Percentiles rank a stretch among this genome's conserved stretches.
phyloP scores from a whole-genome alignment of 495 filamentous ascomycete species.

The Massariosphaeria phaeospora region DNA sequence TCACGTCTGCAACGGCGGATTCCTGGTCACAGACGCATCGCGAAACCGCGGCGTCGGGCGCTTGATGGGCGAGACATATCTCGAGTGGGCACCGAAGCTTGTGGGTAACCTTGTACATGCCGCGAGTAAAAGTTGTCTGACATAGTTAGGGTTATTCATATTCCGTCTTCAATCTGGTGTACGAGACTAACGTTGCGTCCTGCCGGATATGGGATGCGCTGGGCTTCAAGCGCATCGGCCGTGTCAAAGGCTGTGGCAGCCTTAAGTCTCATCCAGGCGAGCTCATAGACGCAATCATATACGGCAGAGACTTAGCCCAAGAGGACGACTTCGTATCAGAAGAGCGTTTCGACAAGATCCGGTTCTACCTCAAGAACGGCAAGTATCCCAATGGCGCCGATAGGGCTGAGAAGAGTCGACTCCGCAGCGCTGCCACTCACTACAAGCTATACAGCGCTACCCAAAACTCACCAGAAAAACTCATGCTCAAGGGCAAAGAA shows the following conservation, averaged over 20 bases:
- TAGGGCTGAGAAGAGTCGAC: constrained; percentile 89
- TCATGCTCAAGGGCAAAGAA: constrained; percentile 98
- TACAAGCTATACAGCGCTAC: constrained; percentile 67
- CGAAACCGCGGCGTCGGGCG: constrained; percentile 87
- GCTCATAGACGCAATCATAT: constrained; percentile 92
- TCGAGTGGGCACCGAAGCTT: constrained; percentile 90
- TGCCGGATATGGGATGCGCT: constrained; percentile 94
- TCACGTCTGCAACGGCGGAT: constrained; percentile 94
- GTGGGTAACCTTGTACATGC: constrained; percentile 43
- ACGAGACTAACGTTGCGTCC: constrained; percentile 94
- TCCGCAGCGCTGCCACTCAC: constrained; percentile 89
- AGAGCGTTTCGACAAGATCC: constrained; percentile 97
- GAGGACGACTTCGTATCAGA: constrained; percentile 88
- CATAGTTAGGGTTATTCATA: constrained; percentile 74
- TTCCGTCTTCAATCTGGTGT: constrained; percentile 96
- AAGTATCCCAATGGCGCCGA: constrained; percentile 93
- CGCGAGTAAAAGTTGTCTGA: constrained; percentile 8
- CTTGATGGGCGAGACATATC: constrained; percentile 87
- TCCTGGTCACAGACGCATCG: constrained; percentile 84
- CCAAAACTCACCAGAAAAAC: constrained; percentile 59
- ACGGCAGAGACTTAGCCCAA: constrained; percentile 77
- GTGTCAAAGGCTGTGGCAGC: constrained; percentile 80
- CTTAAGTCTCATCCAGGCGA: constrained; percentile 75
- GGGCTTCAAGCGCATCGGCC: constrained; percentile 96
- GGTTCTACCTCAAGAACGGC: constrained; percentile 89